Base-by-base conservation (phyloP, 2,329 filamentous ascomycete genomes). In the Talaromyces funiculosus region DNA sequence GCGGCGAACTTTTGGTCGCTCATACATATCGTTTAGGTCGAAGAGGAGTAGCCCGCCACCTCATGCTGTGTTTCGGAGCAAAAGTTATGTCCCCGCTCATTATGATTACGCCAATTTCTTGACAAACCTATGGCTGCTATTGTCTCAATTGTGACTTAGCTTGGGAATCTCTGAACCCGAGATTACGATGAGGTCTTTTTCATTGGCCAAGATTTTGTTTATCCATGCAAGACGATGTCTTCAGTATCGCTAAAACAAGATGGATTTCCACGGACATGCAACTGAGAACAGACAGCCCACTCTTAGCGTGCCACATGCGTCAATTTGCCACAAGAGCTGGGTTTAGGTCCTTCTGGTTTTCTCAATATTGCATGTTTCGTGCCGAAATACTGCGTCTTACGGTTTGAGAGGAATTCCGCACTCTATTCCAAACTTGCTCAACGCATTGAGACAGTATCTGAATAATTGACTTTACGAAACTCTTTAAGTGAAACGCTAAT, bases 311-410 rank as follows among this genome's bases (percentile, higher is more conserved):
- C 54, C 62, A 65, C 68, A 64, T 63, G 33, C 68, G 61, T 64
- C 62, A 67, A 65, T 68, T 70, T 66, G 64, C 66, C 67, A 72
- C 70, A 53, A 45, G 65, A 65, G 65, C 67, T 64, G 64, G 60
- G 38, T 38, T 60, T 57, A 49, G 38, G 63, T 65, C 67, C 60
- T 63, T 66, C 67, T 65, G 59, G 62, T 59, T 54, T 42, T 63
- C 63, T 53, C 51, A 18, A 43, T 9, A 47, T 43, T 33, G 29
- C 55, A 26, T 45, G 4, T 51, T 47, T 57, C 3, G 16, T 22
- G 35, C 55, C 40, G 37, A 42, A 20, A 18, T n/a, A 53, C 42
- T 47, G 22, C 47, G 8, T 7, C 12, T 40, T 31, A 22, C 43
- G 33, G n/a, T 26, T 35, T 20, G 31, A n/a, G 14, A n/a, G 6